A percentile compares a stretch with the other conserved stretches of the same genome.
These are phyloP conservation scores for Musa schizocarpa DNA, from an alignment of 176 grass and related monocot species.

Conservation along the genomic window DNA sequence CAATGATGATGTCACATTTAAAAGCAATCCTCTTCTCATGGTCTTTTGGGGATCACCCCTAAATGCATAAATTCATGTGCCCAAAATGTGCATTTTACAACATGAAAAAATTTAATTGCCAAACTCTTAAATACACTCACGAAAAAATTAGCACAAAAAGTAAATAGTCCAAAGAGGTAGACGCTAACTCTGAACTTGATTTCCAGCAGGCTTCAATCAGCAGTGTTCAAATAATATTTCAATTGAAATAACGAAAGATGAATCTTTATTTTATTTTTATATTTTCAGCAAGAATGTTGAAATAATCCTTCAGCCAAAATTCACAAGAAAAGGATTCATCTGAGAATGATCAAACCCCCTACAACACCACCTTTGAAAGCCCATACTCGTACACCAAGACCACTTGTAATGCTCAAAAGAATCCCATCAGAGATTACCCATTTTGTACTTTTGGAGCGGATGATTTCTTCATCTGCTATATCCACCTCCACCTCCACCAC, in stretches of 20 bases:
- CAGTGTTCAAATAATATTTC: no score
- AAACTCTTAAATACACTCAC: no score
- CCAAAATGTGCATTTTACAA: no score
- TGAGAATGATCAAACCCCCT: slow-evolving; percentile 1
- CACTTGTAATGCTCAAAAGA: slow-evolving; percentile 11
- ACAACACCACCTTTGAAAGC: not conserved
- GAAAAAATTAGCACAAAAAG: no score
- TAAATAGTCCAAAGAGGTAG: no score
- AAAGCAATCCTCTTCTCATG: no score
- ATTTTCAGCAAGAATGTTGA: slow-evolving; percentile 51
- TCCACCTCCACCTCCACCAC: slow-evolving; percentile 29
- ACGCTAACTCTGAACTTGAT: no score
- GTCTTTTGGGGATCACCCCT: no score
- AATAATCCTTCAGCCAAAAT: slow-evolving; percentile 35
- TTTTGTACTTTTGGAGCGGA: not conserved
- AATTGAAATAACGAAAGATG: not conserved
- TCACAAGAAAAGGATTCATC: slow-evolving; percentile 20
- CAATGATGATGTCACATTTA: no score
- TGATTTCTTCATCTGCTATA: slow-evolving; percentile 47
- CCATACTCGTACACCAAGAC: slow-evolving; percentile 22
- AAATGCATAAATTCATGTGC: no score
- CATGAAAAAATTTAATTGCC: no score
- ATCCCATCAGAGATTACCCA: not conserved
- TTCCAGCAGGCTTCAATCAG: no score
- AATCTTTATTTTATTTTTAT: slow-evolving; percentile 35